A percentile compares a stretch with the other conserved stretches of the same genome.
Conservation (phyloP, 805 yeast genomes). For the Candida ovalis region DNA sequence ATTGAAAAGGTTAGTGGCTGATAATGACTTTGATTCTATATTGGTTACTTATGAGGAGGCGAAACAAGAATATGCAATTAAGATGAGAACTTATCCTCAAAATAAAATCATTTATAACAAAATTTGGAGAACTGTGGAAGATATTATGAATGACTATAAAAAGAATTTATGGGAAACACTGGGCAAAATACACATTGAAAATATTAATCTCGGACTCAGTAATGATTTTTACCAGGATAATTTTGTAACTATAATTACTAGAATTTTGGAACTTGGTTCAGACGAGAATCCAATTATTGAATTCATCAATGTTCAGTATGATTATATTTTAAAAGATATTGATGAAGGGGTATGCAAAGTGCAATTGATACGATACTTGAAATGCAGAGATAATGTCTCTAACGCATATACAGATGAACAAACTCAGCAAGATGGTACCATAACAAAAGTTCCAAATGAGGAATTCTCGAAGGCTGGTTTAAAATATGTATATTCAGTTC, state of each 20-base stretch:
- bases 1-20: conserved; percentile 38
- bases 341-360: conserved; percentile 38
- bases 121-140: conserved; percentile 55
- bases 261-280: conserved; percentile 58
- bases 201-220: conserved; percentile 19
- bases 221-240: conserved; percentile 13
- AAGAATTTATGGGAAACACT: conserved; percentile 50
- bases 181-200: conserved; percentile 30
- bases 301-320: conserved; percentile 54
- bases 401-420: conserved; percentile 26
- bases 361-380: conserved; percentile 36
- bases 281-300: conserved; percentile 58
- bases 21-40: conserved; percentile 55
- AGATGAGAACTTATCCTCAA: background rate
- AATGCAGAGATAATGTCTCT: conserved; percentile 37
- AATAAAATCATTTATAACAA: conserved; percentile 37
- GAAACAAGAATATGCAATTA: conserved; percentile 11
- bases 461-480: conserved; percentile 25
- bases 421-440: background rate
- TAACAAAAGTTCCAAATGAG: conserved; percentile 9
- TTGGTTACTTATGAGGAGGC: conserved; percentile 56
- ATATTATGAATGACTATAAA: conserved; percentile 51
- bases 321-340: conserved; percentile 35
- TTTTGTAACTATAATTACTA: conserved; percentile 44
- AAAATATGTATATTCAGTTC: conserved; percentile 20